Evolutionary conservation across 129 eudicot species (phyloP).

Genomic region (Flaveria linearis): DNA sequence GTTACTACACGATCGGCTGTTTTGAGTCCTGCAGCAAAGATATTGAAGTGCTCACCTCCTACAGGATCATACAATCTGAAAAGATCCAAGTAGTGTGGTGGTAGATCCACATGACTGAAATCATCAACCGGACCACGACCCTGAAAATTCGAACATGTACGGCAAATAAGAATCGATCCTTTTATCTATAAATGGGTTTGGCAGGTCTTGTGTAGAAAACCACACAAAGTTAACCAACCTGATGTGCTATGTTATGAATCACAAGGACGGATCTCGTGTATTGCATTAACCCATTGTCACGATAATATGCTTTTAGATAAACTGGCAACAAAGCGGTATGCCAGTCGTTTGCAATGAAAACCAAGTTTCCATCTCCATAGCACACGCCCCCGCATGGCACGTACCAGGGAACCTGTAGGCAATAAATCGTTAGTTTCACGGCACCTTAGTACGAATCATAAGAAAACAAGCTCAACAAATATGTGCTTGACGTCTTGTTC

Average conservation of each 20-base stretch:
- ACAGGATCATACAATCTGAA: slow-evolving; percentile 78
- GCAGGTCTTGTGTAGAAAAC: neutral
- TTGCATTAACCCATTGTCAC: slow-evolving; percentile 79
- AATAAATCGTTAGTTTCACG: slow-evolving; percentile 8
- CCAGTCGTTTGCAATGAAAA: slow-evolving; percentile 95
- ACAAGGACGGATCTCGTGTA: slow-evolving; percentile 83
- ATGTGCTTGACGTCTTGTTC: slow-evolving; percentile 10
- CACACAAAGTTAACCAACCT: slow-evolving; percentile 47
- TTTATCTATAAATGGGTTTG: neutral
- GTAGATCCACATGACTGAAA: slow-evolving; percentile 75
- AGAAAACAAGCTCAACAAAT: too few relatives aligned
- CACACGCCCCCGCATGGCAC: slow-evolving; percentile 95
- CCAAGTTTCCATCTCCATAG: slow-evolving; percentile 97
- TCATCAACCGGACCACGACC: slow-evolving; percentile 92
- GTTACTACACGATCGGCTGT: slow-evolving; percentile 88
- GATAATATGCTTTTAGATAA: slow-evolving; percentile 88
- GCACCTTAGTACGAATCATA: too few relatives aligned
- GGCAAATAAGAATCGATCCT: neutral
- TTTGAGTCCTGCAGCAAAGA: slow-evolving; percentile 84
- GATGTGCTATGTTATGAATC: slow-evolving; percentile 93
- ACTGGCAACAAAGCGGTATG: slow-evolving; percentile 94
- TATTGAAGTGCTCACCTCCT: slow-evolving; percentile 91
- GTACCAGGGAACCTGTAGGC: slow-evolving; percentile 82
- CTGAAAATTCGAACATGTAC: slow-evolving; percentile 35
- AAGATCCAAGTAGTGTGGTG: slow-evolving; percentile 77